Base-by-base conservation (phyloP, 805 yeast species). In the Metschnikowia santaceciliae region DNA sequence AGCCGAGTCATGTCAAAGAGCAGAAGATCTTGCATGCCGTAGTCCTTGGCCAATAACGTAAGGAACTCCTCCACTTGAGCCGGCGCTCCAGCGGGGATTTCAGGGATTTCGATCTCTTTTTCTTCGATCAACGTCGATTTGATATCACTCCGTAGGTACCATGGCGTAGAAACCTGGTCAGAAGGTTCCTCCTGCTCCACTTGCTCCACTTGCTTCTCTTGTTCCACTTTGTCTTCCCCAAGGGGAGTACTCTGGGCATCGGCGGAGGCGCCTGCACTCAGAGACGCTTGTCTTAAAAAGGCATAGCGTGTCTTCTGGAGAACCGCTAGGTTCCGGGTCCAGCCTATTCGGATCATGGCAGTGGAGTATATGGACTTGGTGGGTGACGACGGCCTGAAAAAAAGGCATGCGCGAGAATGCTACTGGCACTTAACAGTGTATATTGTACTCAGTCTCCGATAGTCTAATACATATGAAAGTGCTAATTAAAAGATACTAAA, bases 1-100 rank as follows among this genome's bases (percentile, higher is more conserved):
- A 72, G 63, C n/a, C 59, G 55, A 34, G 84, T 71, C 52, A 86
- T 68, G 61, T 91, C 96, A 56, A 88, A 80, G 1, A 90, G 63
- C 36, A 70, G 64, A 32, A 91, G 61, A 50, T 89, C 83, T 3
- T 70, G 68, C 36, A 91, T 68, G 8, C 96, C 96, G 53, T 87
- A 75, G 33, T 86, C 83, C 5, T 72, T 65, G 3, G 80, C 78
- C 50, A 87, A 62, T 48, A 77, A 72, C 5, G 71, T 60, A 10
- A 83, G 61, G 8, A 86, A 64, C 2, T 67, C 65, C 33, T 64
- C 61, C 7, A 90, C 59, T 1, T 80, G 63, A 0, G 57, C 61
- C 0, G 96, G 96, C 0, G 88, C 67, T 42, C 75, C 59, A 1
- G 52, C 55, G 0, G 97, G 96, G 4, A 86, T 56, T 3, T 62